Evolutionary conservation across 2,329 filamentous ascomycete genomes (phyloP).

Genomic region (Conoideocrella luteorostrata): DNA sequence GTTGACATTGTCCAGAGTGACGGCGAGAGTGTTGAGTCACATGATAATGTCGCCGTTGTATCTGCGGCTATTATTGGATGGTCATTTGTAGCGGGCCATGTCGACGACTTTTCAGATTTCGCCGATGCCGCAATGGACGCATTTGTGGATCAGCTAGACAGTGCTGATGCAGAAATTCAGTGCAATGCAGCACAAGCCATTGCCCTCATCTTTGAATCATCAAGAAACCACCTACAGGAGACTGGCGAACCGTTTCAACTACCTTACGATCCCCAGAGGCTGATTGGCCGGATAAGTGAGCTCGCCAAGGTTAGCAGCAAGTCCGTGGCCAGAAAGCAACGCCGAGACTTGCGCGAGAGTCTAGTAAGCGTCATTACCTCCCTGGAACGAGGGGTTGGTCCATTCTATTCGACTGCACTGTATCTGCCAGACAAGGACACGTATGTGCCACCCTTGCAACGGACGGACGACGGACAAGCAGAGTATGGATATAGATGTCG

Average conservation of each 20-base stretch:
- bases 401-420: conserved; percentile 45
- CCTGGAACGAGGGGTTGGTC: conserved; percentile 47
- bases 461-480: conserved; percentile 35
- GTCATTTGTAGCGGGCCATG: conserved; percentile 71
- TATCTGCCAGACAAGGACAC: conserved; percentile 34
- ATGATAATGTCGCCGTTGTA: conserved; percentile 65
- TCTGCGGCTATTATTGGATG: conserved; percentile 70
- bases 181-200: conserved; percentile 74
- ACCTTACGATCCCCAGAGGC: conserved; percentile 42
- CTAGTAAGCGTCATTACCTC: conserved; percentile 49
- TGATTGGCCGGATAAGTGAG: conserved; percentile 41
- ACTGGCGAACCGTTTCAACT: conserved; percentile 43
- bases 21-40: conserved; percentile 63
- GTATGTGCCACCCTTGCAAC: conserved; percentile 33
- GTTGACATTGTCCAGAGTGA: conserved; percentile 76
- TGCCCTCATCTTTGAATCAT: conserved; percentile 73
- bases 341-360: conserved; percentile 40
- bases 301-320: conserved; percentile 42
- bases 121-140: conserved; percentile 70
- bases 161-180: conserved; percentile 64
- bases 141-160: conserved; percentile 81
- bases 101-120: conserved; percentile 66
- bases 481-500: conserved; percentile 49
- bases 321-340: conserved; percentile 42
- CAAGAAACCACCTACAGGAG: conserved; percentile 41